Percentiles rank a stretch among this genome's conserved stretches.
Evolutionary conservation across 2,329 filamentous ascomycete genomes (phyloP).

Genomic region (Diplocarpon rosae): DNA sequence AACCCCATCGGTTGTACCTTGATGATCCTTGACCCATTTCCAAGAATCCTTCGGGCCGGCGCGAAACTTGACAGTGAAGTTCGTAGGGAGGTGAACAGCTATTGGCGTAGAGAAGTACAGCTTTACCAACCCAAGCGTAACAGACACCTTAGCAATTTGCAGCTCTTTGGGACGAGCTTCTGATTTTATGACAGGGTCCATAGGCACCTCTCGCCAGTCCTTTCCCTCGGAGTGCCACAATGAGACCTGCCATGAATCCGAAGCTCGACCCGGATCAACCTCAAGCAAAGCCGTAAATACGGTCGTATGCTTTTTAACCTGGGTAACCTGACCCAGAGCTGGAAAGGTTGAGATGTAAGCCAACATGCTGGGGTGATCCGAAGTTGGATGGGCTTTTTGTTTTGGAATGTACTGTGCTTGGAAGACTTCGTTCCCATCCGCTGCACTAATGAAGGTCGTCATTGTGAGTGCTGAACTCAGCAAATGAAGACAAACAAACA

Average conservation of each 20-base stretch:
- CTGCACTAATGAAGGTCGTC: conserved; percentile 18
- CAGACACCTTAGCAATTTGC: conserved; percentile 27
- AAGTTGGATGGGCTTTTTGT: conserved; percentile 20
- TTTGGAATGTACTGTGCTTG: conserved; percentile 26
- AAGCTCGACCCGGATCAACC: conserved; percentile 41
- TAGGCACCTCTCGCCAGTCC: conserved; percentile 42
- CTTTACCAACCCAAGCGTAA: conserved; percentile 27
- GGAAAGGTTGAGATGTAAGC: conserved; percentile 53
- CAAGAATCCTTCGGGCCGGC: conserved; percentile 41
- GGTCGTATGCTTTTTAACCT: conserved; percentile 38
- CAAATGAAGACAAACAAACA: not conserved
- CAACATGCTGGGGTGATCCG: conserved; percentile 36
- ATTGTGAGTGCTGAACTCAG: conserved; percentile 8
- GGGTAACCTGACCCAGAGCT: conserved; percentile 64
- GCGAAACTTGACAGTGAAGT: conserved; percentile 65
- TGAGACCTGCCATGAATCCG: conserved; percentile 57
- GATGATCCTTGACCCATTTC: conserved; percentile 60
- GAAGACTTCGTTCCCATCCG: conserved; percentile 26
- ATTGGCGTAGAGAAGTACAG: conserved; percentile 46
- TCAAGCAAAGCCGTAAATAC: conserved; percentile 61
- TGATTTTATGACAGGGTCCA: conserved; percentile 26
- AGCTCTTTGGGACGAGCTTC: conserved; percentile 38
- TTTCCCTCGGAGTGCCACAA: conserved; percentile 58
- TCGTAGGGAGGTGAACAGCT: conserved; percentile 36
- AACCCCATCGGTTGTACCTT: conserved; percentile 50